Conservation (phyloP, 352 stramenopile species). For the Globisporangium iwayamae region DNA sequence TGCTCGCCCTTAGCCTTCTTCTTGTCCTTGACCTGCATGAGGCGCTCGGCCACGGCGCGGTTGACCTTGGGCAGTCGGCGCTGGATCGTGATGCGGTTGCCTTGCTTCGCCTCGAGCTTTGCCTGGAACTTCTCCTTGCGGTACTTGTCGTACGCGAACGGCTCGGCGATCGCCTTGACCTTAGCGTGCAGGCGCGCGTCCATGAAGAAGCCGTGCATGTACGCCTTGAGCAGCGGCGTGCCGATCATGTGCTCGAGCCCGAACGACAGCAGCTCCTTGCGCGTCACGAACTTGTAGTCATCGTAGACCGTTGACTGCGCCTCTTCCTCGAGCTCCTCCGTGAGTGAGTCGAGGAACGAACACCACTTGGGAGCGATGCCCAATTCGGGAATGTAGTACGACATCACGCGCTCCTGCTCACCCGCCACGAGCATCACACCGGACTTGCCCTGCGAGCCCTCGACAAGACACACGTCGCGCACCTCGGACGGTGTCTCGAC, state of each 20-base stretch:
- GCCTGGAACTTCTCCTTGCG: conserved; percentile 96
- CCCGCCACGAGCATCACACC: conserved; percentile 96
- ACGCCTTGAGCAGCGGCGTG: conserved; percentile 95
- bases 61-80: conserved; percentile 90
- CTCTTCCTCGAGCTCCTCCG: conserved; percentile 98
- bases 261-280: conserved; percentile 93
- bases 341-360: conserved; percentile 99
- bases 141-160: conserved; percentile 98
- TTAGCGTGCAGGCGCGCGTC: conserved; percentile 97
- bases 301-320: conserved; percentile 95
- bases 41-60: conserved; percentile 77
- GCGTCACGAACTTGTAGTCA: conserved; percentile 99
- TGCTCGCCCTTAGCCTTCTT: conserved; percentile 42
- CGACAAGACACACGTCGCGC: conserved; percentile 94
- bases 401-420: conserved; percentile 96
- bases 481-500: conserved; percentile 96
- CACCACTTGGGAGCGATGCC: conserved; percentile 98
- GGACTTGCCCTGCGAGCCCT: conserved; percentile 87
- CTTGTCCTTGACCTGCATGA: conserved; percentile 76
- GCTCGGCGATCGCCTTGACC: conserved; percentile 94
- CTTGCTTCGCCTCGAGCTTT: conserved; percentile 87
- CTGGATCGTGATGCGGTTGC: conserved; percentile 89
- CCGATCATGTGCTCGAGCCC: conserved; percentile 97
- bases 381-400: conserved; percentile 98
- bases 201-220: conserved; percentile 99